Evolutionary conservation across 768 basidiomycete genomes (phyloP), one percentile per base, ranked within the genome.

Genomic region (Paxillus involutus): DNA sequence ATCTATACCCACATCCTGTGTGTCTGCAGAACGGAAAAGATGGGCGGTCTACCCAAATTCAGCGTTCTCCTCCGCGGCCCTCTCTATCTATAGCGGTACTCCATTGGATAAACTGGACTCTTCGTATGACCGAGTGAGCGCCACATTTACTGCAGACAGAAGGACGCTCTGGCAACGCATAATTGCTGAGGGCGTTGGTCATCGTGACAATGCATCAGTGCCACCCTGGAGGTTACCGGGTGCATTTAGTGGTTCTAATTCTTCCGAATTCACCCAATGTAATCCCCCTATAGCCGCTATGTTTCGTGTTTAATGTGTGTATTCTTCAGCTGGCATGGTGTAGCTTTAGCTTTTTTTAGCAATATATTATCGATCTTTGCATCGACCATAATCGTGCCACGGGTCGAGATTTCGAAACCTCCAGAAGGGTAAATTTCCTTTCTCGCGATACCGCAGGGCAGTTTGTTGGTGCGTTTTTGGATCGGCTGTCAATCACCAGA

Each of bases 41-140:
- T 89, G 89, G 88, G 88, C 85, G 11, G 64, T 55, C 35, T 90
- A 86, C 60, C 84, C 86, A 4, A 65, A 73, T 36, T 77, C 77
- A 10, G 77, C 82, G 55, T 90, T 90, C 61, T 79, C 80, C 4
- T 84, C 66, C 76, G 35, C 69, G 75, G 39, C 74, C 29, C 80
- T 90, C 14, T 80, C 81, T 5, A 49, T 80, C 1, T 87, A 83
- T 62, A 74, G 65, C 10, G 77, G 79, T 36, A 52, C 49, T 11
- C 57, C 61, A 24, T 72, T 83, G 17, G 76, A 42, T n/a, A 44
- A 3, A 37, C 30, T 37, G 1, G 12, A 75, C 4, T 66, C 71
- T 17, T 59, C 51, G 58, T 58, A 65, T 47, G 55, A 58, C 44
- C 60, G 44, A 54, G 65, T n/a, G 61, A 71, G 63, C 47, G 52